Evolutionary conservation across 2,329 filamentous ascomycete genomes (phyloP), one percentile per base, ranked within the genome.

Genomic region (Arthrobotrys musiformis): DNA sequence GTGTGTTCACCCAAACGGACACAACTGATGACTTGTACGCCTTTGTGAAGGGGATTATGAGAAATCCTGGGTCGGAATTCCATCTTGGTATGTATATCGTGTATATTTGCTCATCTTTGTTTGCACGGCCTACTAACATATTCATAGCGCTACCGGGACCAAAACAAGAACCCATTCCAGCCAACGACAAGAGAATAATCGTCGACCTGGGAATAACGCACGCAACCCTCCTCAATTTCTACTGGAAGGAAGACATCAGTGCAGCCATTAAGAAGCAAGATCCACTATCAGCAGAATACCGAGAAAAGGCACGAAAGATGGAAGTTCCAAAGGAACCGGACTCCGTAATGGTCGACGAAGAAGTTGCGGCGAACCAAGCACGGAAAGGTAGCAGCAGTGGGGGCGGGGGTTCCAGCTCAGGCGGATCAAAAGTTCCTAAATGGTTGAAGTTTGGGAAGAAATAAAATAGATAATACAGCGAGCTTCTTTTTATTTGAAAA

Each of bases 21-120:
- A 93, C 92, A 0, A 91, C 90, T 0, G 86, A 87, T 2, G 87
- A 88, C 61, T 85, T 99, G 1, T 93, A 98, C 84, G 85, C 86
- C 13, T 93, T 91, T 79, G 92, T 97, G 17, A 86, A 89, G 63
- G 86, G 86, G 48, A 89, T 94, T 78, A 90, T 99, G 83, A 88
- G 89, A 0, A 83, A 89, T 69, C 85, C 86, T 5, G 84, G 86
- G 1, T 88, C 92, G 79, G 87, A 88, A 0, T 98, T 98, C 83
- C 88, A 88, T 72, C 86, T 99, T 26, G 28, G 88, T 90, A 30
- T 88, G 90, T 56, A 86, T 24, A n/a, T 22, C n/a, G n/a, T 26
- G 8, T 4, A 6, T 1, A 40, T n/a, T 4, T 52, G 22, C 1
- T 19, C 2, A 28, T 26, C 1, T 42, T 30, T 0, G 17, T 2